Conservation (phyloP, 805 yeast genomes). For the Candida dajiaensis region DNA sequence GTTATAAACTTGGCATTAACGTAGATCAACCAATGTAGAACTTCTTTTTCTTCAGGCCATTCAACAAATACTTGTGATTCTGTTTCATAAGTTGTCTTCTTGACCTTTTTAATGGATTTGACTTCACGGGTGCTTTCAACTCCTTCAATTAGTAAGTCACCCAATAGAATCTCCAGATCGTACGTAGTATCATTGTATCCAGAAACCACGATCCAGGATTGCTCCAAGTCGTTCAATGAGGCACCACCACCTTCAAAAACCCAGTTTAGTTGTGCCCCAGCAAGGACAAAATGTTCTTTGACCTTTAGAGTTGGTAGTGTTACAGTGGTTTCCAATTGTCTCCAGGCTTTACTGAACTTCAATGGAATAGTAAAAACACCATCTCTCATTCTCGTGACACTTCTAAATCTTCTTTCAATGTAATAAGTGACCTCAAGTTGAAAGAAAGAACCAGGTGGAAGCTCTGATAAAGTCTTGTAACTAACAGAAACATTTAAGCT, state of each 20-base stretch:
- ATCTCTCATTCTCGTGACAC: conserved; percentile 23
- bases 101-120: not conserved
- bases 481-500: conserved; percentile 16
- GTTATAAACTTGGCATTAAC: conserved; percentile 27
- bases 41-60: conserved; percentile 18
- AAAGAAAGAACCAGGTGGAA: conserved; percentile 18
- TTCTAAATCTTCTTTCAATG: conserved; percentile 28
- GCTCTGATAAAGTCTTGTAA: conserved; percentile 23
- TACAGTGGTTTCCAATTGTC: conserved; percentile 10
- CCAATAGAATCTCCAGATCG: conserved; percentile 17
- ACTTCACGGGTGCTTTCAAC: not conserved
- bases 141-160: conserved; percentile 20
- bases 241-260: conserved; percentile 1
- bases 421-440: conserved; percentile 28
- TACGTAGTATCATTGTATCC: conserved; percentile 9
- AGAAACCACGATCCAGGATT: conserved; percentile 25
- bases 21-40: conserved; percentile 27
- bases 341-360: conserved; percentile 20
- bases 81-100: conserved; percentile 4
- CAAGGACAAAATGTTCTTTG: conserved; percentile 21
- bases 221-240: conserved; percentile 6
- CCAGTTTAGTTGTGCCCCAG: conserved; percentile 18
- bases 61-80: conserved; percentile 15
- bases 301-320: conserved; percentile 16
- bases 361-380: conserved; percentile 30